Conservation (phyloP, 768 basidiomycete genomes). For the Podaxis sp. region DNA sequence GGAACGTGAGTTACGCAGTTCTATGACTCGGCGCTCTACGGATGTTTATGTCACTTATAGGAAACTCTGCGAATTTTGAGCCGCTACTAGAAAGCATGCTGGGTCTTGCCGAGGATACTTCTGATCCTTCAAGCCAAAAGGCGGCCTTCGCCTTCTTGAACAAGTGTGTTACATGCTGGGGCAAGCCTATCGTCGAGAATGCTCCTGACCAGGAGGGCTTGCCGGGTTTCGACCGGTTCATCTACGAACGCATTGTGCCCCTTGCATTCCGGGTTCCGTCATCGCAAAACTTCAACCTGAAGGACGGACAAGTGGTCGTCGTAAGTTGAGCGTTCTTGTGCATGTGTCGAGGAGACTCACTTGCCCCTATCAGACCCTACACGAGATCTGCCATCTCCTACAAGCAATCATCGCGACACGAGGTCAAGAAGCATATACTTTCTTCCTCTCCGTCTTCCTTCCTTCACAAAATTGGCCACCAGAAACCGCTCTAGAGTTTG, state of each 20-base stretch:
- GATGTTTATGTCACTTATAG: conserved; percentile 21
- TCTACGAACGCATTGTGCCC: conserved; percentile 85
- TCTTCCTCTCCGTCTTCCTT: conserved; percentile 75
- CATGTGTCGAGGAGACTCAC: background rate
- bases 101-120: conserved; percentile 68
- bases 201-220: conserved; percentile 41
- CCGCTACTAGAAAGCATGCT: conserved; percentile 74
- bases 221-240: conserved; percentile 90
- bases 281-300: conserved; percentile 77
- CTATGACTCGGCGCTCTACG: background rate
- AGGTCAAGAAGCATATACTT: conserved; percentile 80
- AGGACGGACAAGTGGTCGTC: conserved; percentile 83
- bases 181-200: conserved; percentile 41
- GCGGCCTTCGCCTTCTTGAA: conserved; percentile 79
- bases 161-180: conserved; percentile 68
- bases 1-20: conserved; percentile 56
- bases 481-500: conserved; percentile 75
- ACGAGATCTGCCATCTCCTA: conserved; percentile 85
- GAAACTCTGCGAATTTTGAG: conserved; percentile 64
- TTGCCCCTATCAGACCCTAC: conserved; percentile 60
- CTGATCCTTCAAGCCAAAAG: conserved; percentile 76
- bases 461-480: conserved; percentile 88
- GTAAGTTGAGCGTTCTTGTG: conserved; percentile 49
- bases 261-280: conserved; percentile 81
- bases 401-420: conserved; percentile 77